A percentile compares a stretch with the other conserved stretches of the same genome.
These are phyloP conservation scores for Pholiota molesta DNA, from an alignment of 768 basidiomycete genomes.

Conservation along the genomic window DNA sequence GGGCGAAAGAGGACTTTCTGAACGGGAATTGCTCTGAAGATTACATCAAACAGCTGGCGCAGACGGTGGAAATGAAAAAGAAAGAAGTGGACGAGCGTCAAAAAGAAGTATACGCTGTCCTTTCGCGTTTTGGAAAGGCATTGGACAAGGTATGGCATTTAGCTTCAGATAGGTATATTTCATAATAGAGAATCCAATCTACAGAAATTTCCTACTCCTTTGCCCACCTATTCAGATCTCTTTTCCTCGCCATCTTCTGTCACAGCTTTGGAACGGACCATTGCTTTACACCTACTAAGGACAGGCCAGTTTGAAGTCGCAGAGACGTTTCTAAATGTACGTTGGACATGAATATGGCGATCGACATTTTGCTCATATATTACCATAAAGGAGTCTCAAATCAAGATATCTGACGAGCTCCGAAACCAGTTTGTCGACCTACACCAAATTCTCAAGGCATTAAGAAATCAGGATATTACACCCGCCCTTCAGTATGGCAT, in stretches of 20 bases:
- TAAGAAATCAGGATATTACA: constrained; percentile 65
- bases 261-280: constrained; percentile 64
- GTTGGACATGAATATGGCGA: constrained; percentile 20
- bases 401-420: constrained; percentile 45
- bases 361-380: background rate
- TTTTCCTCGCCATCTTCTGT: constrained; percentile 66
- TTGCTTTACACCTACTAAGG: constrained; percentile 77
- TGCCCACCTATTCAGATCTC: constrained; percentile 69
- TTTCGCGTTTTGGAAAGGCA: constrained; percentile 80
- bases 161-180: background rate
- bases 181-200: constrained; percentile 5
- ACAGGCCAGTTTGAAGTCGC: constrained; percentile 83
- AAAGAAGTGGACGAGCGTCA: constrained; percentile 86
- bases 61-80: constrained; percentile 70
- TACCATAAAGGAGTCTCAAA: constrained; percentile 61
- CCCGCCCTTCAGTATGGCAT: constrained; percentile 73
- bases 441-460: constrained; percentile 69
- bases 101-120: constrained; percentile 83
- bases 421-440: constrained; percentile 62
- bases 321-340: constrained; percentile 72
- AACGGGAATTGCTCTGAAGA: constrained; percentile 51
- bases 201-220: constrained; percentile 59
- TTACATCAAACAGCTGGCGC: constrained; percentile 51
- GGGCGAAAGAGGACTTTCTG: constrained; percentile 55
- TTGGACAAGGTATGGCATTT: constrained; percentile 79